phyloP scores from a whole-genome alignment of 1,139 yeast species.

The Wickerhamomyces sp. region DNA sequence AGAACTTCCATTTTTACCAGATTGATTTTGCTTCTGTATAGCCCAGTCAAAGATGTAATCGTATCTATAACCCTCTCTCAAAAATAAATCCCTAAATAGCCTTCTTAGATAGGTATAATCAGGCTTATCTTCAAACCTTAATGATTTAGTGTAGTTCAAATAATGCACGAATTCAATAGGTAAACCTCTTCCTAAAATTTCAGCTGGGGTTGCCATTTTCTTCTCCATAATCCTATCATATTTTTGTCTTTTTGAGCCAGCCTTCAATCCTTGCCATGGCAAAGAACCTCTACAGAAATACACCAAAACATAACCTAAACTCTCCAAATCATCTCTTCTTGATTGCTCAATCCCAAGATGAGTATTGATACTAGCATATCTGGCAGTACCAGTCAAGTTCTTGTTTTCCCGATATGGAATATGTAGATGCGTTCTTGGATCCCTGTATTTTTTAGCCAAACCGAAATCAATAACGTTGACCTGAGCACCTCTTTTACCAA shows the following conservation, averaged over 20 bases:
- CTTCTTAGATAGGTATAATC: constrained; percentile 89
- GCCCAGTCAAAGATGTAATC: constrained; percentile 99
- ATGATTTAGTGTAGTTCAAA: constrained; percentile 81
- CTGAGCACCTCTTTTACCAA: constrained; percentile 91
- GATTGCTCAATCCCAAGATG: constrained; percentile 96
- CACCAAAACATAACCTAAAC: constrained; percentile 90
- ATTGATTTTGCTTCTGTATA: constrained; percentile 73
- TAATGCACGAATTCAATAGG: constrained; percentile 89
- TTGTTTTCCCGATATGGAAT: constrained; percentile 96
- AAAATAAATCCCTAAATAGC: constrained; percentile 82
- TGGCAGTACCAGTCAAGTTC: constrained; percentile 94
- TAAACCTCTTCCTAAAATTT: constrained; percentile 83
- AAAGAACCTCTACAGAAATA: constrained; percentile 93
- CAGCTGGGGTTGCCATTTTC: constrained; percentile 90
- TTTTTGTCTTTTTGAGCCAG: constrained; percentile 94
- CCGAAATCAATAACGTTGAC: constrained; percentile 97
- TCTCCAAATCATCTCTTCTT: constrained; percentile 94
- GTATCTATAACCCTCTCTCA: constrained; percentile 84
- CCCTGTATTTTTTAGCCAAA: constrained; percentile 91
- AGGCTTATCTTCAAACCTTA: constrained; percentile 94
- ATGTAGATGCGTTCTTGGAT: constrained; percentile 92
- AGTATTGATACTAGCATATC: constrained; percentile 93
- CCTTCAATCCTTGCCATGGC: constrained; percentile 99
- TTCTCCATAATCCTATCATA: constrained; percentile 96
- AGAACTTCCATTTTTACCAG: constrained; percentile 37